Conservation (phyloP, 805 yeast genomes). For the Saccharomycopsis javanensis region DNA sequence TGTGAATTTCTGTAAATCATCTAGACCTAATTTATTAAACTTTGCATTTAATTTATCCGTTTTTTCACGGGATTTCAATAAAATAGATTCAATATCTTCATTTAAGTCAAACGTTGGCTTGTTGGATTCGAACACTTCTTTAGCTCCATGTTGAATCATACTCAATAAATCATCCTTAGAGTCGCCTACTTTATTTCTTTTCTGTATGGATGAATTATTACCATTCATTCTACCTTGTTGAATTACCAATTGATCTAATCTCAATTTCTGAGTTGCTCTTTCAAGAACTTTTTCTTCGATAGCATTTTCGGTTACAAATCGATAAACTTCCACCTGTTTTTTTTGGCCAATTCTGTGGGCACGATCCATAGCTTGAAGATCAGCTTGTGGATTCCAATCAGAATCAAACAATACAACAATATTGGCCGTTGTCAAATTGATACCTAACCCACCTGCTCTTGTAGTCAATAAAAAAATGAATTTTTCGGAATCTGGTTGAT, state of each 20-base stretch:
- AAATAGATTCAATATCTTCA: slow-evolving; percentile 75
- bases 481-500: slow-evolving; percentile 70
- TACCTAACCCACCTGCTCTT: slow-evolving; percentile 95
- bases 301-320: slow-evolving; percentile 92
- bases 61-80: slow-evolving; percentile 71
- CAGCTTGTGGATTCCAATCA: slow-evolving; percentile 98
- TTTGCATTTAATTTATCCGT: slow-evolving; percentile 73
- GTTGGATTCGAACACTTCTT: slow-evolving; percentile 59
- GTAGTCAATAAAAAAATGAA: slow-evolving; percentile 83
- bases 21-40: slow-evolving; percentile 79
- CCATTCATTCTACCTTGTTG: slow-evolving; percentile 73
- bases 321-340: slow-evolving; percentile 84
- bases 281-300: slow-evolving; percentile 94
- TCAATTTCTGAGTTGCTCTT: slow-evolving; percentile 87
- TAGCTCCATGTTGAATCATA: slow-evolving; percentile 97
- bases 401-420: slow-evolving; percentile 82
- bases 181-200: slow-evolving; percentile 36
- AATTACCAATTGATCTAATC: slow-evolving; percentile 89
- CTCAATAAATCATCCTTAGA: slow-evolving; percentile 77
- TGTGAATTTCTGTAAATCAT: slow-evolving; percentile 86
- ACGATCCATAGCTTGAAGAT: slow-evolving; percentile 95
- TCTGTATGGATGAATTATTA: slow-evolving; percentile 26
- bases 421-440: slow-evolving; percentile 86
- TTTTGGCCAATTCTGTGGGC: slow-evolving; percentile 97
- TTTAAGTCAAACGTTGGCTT: slow-evolving; percentile 28